Evolutionary conservation across 805 yeast species (phyloP).

Genomic region (Myxozyma udenii): DNA sequence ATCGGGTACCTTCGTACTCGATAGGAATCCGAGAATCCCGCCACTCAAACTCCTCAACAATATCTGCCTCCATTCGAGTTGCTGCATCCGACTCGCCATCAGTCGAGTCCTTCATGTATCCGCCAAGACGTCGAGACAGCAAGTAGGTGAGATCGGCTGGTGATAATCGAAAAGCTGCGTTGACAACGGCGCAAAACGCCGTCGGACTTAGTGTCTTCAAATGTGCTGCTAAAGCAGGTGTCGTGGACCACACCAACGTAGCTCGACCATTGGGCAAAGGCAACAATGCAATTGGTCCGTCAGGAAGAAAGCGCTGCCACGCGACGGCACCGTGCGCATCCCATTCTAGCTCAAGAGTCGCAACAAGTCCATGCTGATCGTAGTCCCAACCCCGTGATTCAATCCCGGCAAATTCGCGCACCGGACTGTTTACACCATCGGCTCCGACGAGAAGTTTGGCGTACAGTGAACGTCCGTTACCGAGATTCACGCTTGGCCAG

Average conservation of each 20-base stretch:
- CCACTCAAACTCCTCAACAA: slow-evolving; percentile 67
- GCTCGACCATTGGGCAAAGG: slow-evolving; percentile 85
- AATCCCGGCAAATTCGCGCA: slow-evolving; percentile 73
- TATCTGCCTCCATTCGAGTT: slow-evolving; percentile 38
- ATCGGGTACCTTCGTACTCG: slow-evolving; percentile 53
- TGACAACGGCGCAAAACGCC: slow-evolving; percentile 65
- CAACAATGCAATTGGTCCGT: slow-evolving; percentile 89
- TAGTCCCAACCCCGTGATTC: slow-evolving; percentile 91
- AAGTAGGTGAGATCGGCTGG: slow-evolving; percentile 73
- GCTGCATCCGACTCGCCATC: slow-evolving; percentile 35
- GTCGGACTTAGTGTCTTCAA: slow-evolving; percentile 57
- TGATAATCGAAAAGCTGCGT: slow-evolving; percentile 81
- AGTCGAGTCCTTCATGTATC: not conserved
- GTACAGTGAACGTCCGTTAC: slow-evolving; percentile 59
- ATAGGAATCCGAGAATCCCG: slow-evolving; percentile 49
- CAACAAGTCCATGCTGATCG: slow-evolving; percentile 87
- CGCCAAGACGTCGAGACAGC: slow-evolving; percentile 33
- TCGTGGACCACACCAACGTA: slow-evolving; percentile 91
- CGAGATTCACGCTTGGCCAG: slow-evolving; percentile 76
- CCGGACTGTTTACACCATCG: slow-evolving; percentile 95
- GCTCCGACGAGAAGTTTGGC: slow-evolving; percentile 60
- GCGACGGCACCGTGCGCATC: slow-evolving; percentile 72
- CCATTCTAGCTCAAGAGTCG: slow-evolving; percentile 70
- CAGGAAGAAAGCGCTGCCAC: slow-evolving; percentile 87
- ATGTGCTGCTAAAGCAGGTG: slow-evolving; percentile 67